Percentiles rank a stretch among this genome's conserved stretches.
These are phyloP conservation scores for Viridothelium virens DNA, from an alignment of 495 filamentous ascomycete species.

Conservation along the genomic window DNA sequence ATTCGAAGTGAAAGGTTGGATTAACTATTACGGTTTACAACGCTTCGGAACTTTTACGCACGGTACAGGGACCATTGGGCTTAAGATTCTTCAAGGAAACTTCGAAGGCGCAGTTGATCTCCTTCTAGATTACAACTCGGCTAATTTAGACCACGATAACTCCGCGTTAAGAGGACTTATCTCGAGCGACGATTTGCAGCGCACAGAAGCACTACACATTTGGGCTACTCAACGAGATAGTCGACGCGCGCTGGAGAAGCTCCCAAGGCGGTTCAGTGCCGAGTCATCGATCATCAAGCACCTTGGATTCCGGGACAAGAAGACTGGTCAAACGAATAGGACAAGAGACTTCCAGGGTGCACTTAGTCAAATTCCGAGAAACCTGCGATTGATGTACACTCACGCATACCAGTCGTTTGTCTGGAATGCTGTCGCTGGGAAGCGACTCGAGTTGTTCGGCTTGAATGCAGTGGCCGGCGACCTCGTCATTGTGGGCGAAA, in stretches of 20 bases:
- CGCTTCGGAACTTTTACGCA: constrained; percentile 80
- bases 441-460: constrained; percentile 68
- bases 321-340: constrained; percentile 20
- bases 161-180: constrained; percentile 28
- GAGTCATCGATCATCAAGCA: constrained; percentile 71
- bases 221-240: constrained; percentile 55
- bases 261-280: constrained; percentile 77
- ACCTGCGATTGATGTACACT: constrained; percentile 84
- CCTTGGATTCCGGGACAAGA: constrained; percentile 41
- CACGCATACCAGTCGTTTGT: constrained; percentile 93
- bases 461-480: constrained; percentile 72
- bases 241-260: constrained; percentile 49
- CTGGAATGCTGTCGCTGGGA: constrained; percentile 78
- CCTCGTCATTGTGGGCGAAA: constrained; percentile 61
- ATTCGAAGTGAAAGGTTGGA: constrained; percentile 62
- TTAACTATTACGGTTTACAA: constrained; percentile 96
- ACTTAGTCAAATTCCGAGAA: constrained; percentile 63
- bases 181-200: constrained; percentile 65
- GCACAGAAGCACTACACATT: constrained; percentile 64
- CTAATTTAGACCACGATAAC: constrained; percentile 36
- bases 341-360: constrained; percentile 68
- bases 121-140: constrained; percentile 57
- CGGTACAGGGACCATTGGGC: constrained; percentile 72
- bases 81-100: constrained; percentile 72
- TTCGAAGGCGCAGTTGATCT: constrained; percentile 68